Conservation (phyloP, 108 stramenopile species). For the Skeletonema grethae region DNA sequence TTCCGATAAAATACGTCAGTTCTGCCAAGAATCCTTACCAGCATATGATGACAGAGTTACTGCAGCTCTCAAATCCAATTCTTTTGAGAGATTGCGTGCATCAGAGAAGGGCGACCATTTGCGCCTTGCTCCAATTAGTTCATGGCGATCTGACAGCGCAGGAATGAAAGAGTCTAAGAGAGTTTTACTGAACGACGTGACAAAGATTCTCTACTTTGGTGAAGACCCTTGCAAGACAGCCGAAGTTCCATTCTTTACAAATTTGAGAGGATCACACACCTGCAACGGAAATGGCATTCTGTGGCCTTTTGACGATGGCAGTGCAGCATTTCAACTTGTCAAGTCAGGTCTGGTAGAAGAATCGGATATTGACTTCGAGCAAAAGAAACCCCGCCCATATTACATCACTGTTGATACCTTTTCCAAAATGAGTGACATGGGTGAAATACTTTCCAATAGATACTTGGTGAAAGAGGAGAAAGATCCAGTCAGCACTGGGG, state of each 20-base stretch:
- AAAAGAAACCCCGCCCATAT: constrained; percentile 9
- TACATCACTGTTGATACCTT: not conserved
- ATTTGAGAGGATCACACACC: constrained; percentile 1
- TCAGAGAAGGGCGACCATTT: constrained; percentile 17
- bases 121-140: constrained; percentile 27
- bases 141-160: constrained; percentile 16
- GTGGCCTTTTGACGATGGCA: constrained; percentile 37
- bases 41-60: constrained; percentile 40
- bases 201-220: constrained; percentile 38
- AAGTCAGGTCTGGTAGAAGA: constrained; percentile 19
- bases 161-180: constrained; percentile 35
- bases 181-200: constrained; percentile 38
- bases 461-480: constrained; percentile 27
- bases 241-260: constrained; percentile 33
- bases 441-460: constrained; percentile 22
- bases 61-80: constrained; percentile 49
- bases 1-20: constrained; percentile 17
- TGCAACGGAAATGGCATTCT: constrained; percentile 23
- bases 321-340: not conserved
- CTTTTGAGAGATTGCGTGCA: constrained; percentile 36
- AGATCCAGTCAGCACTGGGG: constrained; percentile 5
- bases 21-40: constrained; percentile 32
- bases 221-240: not conserved
- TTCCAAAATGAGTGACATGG: constrained; percentile 1
- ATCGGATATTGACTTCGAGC: constrained; percentile 24